A percentile compares a stretch with the other conserved stretches of the same genome.
Conservation (phyloP, 129 eudicot genomes). For the Daucus carota region DNA sequence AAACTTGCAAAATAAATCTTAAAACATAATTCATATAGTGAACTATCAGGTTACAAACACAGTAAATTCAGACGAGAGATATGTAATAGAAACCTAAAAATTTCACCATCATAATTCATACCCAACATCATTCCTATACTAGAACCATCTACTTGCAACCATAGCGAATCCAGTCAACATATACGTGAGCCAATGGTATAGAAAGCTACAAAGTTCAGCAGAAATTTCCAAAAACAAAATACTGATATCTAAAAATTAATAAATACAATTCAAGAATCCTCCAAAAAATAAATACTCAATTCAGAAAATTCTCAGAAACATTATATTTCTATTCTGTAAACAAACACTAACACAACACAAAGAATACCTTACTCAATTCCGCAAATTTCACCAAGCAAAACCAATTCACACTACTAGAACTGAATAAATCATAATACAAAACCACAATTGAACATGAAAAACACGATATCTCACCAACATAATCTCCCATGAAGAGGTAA, state of each 20-base stretch:
- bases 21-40: no score
- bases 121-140: not conserved
- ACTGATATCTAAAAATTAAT: not conserved
- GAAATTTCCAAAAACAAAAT: not conserved
- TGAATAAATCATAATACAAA: not conserved
- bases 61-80: no score
- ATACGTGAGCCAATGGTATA: not conserved
- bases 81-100: no score
- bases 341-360: no score
- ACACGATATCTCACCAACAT: conserved; percentile 24
- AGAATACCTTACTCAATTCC: not conserved
- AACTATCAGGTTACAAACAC: no score
- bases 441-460: not conserved
- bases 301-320: no score
- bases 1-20: not conserved
- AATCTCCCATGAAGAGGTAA: conserved; percentile 41
- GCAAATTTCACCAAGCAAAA: not conserved
- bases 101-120: no score
- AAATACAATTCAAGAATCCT: not conserved
- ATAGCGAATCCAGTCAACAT: not conserved
- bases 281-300: not conserved
- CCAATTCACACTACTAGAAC: not conserved
- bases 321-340: no score
- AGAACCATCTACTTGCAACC: not conserved
- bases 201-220: not conserved